Base-by-base conservation (phyloP, 352 stramenopile genomes). In the Elongisporangium prolatum region DNA sequence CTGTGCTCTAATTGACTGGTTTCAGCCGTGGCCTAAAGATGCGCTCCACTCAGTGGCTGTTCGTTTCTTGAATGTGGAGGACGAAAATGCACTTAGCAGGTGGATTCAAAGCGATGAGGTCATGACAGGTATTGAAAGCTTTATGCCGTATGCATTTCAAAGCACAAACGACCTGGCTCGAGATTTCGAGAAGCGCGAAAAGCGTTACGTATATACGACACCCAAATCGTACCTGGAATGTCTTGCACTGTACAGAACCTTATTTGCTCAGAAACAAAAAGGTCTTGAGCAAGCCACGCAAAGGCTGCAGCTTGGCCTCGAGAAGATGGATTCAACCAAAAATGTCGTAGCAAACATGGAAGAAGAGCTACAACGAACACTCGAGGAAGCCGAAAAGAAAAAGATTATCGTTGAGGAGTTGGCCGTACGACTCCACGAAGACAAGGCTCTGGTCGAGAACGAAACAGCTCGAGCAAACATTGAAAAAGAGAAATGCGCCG, bases 181-280 rank as follows among this genome's bases (percentile, higher is more conserved):
- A 7, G 75, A 92, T 17, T 98, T 98, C 57, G 82, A 75, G 24
- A 24, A 54, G 13, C 61, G 75, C 44, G 95, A 98, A 67, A 77
- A 85, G 20, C 80, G 93, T 1, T 68, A 74, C 48, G 89, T 98
- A 25, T 98, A 98, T 67, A 95, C 89, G 0, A 98, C 93, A 8
- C 92, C 93, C 3, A 98, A 98, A 58, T 96, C 87, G 21, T 98
- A 96, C 58, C 68, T 98, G 2, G 91, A 98, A 66, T 94, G 95
- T 52, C 75, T 98, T 8, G 76, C 87, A 11, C 68, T 98, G 16
- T 98, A 95, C 60, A 80, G 79, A 10, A 65, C 73, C 14, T 62
- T 98, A 1, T 70, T 98, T 2, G 24, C 71, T 2, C 80, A 84
- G 38, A 89, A 96, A 53, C 78, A 93, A 17, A 54, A 59, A 59